Evolutionary conservation across 2,329 filamentous ascomycete genomes (phyloP).

Genomic region (Coniochaeta ligniaria): DNA sequence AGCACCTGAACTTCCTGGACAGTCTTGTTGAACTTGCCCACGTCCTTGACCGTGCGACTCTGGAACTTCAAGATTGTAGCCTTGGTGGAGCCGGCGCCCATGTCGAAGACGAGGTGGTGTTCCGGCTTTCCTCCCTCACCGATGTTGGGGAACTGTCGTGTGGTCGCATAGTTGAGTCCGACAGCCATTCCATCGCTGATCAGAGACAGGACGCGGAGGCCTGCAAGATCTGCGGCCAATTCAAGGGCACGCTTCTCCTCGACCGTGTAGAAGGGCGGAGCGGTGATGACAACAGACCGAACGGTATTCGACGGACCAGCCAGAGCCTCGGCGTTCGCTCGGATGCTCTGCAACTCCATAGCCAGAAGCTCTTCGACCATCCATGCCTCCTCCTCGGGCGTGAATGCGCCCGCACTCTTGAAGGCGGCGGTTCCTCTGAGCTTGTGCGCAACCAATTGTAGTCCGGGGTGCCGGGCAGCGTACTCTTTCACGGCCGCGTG

Average conservation of each 20-base stretch:
- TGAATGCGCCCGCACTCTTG: constrained; percentile 62
- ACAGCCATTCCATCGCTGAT: constrained; percentile 89
- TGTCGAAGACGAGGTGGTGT: constrained; percentile 90
- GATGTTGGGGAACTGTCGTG: constrained; percentile 78
- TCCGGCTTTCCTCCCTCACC: constrained; percentile 81
- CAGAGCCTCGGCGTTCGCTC: constrained; percentile 76
- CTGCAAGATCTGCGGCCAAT: constrained; percentile 79
- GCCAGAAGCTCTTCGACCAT: constrained; percentile 89
- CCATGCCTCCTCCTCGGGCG: constrained; percentile 56
- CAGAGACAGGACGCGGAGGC: constrained; percentile 75
- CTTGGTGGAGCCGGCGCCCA: constrained; percentile 92
- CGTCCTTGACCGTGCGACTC: constrained; percentile 79
- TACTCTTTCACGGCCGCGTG: constrained; percentile 63
- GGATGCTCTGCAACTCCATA: constrained; percentile 92
- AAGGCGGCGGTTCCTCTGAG: constrained; percentile 69
- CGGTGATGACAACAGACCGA: constrained; percentile 78
- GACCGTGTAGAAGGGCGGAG: constrained; percentile 82
- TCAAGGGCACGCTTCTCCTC: constrained; percentile 86
- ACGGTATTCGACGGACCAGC: constrained; percentile 70
- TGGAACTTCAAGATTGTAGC: constrained; percentile 88
- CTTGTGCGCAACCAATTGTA: constrained; percentile 57
- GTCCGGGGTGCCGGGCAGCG: constrained; percentile 66
- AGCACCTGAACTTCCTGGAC: constrained; percentile 90
- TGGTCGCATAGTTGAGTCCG: constrained; percentile 90
- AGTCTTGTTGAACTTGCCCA: constrained; percentile 92